Evolutionary conservation across 441 rosid species (phyloP), one percentile per base, ranked within the genome.

Genomic region (Corymbia citriodora): DNA sequence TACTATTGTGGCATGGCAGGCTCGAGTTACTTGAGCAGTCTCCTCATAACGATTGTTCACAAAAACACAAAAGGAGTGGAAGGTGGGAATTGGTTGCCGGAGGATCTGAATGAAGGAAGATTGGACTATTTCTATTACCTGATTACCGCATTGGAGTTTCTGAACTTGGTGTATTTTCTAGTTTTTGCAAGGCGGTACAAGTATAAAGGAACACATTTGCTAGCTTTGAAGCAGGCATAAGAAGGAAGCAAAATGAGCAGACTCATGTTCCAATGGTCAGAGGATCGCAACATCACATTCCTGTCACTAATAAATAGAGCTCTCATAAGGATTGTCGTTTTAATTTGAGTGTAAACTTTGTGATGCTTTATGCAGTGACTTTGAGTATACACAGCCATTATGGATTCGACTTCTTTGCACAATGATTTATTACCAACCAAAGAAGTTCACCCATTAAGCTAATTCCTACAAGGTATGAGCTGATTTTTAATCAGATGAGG

Each of bases 101-200:
- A 93, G 83, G 93, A 94, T 91, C 94, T 94, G 33, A 94, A 94
- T 40, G 83, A 90, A 63, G 94, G 94, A 59, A 94, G 88, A 88
- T 88, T 93, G 92, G 94, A 94, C 72, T 88, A 57, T 74, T 94
- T 87, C 90, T 94, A 93, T 91, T 94, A 72, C 90, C 36, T 92
- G 68, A 89, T 93, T 87, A 93, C 92, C 89, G 92, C 49, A 13
- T 65, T 94, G 16, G 94, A 93, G 27, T 54, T 90, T 52, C 25
- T 94, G 31, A 93, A 92, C 33, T 79, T 94, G 53, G 89, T 88
- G 21, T 94, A 93, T 68, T 94, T 93, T 52, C 25, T 94, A n/a
- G 89, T 88, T 3, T 91, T 91, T 92, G 92, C 95, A 12, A 90
- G 87, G 48, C 92, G 94, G 95, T 94, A 92, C 85, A 91, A 87